phyloP scores from a whole-genome alignment of 2,329 filamentous ascomycete genomes.

The Penicillium paneum region DNA sequence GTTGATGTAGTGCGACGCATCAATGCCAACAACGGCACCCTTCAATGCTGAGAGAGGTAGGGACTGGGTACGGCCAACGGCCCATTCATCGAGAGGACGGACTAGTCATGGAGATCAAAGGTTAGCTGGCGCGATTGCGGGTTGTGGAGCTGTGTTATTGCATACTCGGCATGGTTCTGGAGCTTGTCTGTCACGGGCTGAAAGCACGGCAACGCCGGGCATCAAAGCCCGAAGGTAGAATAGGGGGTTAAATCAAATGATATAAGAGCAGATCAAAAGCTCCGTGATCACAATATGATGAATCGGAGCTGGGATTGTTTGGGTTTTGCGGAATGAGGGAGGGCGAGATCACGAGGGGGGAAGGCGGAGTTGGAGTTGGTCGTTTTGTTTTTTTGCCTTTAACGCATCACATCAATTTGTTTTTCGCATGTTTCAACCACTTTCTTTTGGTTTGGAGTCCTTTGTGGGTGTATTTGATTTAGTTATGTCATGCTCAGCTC shows the following conservation, averaged over 20 bases:
- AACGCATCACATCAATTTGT: not conserved
- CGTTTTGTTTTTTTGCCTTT: conserved; percentile 12
- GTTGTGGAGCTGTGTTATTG: conserved; percentile 2
- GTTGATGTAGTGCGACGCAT: conserved; percentile 85
- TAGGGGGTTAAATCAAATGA: conserved; percentile 3
- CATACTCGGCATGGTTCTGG: conserved; percentile 38
- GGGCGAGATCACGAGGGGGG: conserved; percentile 18
- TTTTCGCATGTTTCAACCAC: not conserved
- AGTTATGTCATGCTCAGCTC: not conserved
- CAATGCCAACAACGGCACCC: conserved; percentile 74
- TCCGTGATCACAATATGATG: conserved; percentile 7
- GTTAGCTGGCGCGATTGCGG: conserved; percentile 9
- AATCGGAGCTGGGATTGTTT: conserved; percentile 12
- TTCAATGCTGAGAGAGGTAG: conserved; percentile 68
- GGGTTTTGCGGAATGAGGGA: not conserved
- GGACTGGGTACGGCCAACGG: conserved; percentile 51
- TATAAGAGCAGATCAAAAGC: conserved; percentile 1
- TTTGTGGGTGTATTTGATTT: not conserved
- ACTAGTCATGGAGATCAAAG: conserved; percentile 30
- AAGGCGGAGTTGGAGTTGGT: conserved; percentile 23
- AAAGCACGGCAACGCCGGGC: conserved; percentile 28
- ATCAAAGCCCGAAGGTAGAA: conserved; percentile 23
- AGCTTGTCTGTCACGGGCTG: conserved; percentile 25
- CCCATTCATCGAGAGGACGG: conserved; percentile 57
- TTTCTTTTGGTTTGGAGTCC: not conserved